phyloP scores from a whole-genome alignment of 495 filamentous ascomycete genomes.

The Venustampulla echinocandica region DNA sequence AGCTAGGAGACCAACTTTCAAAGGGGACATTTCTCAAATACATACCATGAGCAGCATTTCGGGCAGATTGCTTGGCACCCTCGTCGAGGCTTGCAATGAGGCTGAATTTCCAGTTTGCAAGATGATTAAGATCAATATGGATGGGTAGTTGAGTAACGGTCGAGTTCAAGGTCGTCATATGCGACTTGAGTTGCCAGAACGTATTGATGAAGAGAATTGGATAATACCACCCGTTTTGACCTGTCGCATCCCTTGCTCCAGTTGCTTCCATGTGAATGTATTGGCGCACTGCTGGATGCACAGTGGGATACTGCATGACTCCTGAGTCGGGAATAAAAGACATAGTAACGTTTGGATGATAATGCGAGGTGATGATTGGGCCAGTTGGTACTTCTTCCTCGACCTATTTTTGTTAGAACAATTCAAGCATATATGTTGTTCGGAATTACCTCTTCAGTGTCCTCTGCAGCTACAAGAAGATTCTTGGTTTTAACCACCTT shows the following conservation, averaged over 20 bases:
- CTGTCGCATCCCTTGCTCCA: conserved; percentile 66
- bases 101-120: conserved; percentile 86
- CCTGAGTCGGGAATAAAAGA: conserved; percentile 80
- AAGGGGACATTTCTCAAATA: too few relatives aligned
- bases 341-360: conserved; percentile 90
- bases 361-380: conserved; percentile 72
- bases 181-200: conserved; percentile 88
- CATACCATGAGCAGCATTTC: conserved; percentile 46
- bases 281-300: conserved; percentile 67
- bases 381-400: conserved; percentile 42
- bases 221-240: conserved; percentile 95
- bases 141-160: conserved; percentile 78
- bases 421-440: background rate
- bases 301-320: conserved; percentile 49
- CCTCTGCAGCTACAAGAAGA: conserved; percentile 54
- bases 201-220: conserved; percentile 87
- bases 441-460: conserved; percentile 32
- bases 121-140: conserved; percentile 73
- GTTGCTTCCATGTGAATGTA: conserved; percentile 68
- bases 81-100: conserved; percentile 77
- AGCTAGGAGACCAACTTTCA: too few relatives aligned
- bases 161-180: conserved; percentile 90
- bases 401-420: conserved; percentile 8
- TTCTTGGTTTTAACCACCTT: conserved; percentile 87
- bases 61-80: conserved; percentile 70